Percentiles rank a stretch among this genome's conserved stretches.
phyloP scores from a whole-genome alignment of 1,284 basidiomycete species.

The Ganoderma resinaceum region DNA sequence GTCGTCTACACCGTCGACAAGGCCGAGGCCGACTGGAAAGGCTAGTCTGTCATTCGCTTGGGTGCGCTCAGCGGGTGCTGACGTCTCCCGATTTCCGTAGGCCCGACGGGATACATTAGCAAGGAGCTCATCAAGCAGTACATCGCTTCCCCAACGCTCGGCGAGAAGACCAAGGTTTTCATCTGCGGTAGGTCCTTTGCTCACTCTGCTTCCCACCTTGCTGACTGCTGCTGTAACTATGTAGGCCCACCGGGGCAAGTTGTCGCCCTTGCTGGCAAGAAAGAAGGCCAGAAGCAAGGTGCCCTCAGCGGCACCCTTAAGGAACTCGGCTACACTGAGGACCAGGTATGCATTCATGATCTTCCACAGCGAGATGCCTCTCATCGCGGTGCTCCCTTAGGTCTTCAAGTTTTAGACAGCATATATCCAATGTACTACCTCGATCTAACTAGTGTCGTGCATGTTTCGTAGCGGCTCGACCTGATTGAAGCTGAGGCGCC shows the following conservation, averaged over 20 bases:
- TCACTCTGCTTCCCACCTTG: neutral
- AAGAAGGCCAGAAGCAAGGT: conserved; percentile 85
- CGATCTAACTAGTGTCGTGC: neutral
- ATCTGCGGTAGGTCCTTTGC: conserved; percentile 71
- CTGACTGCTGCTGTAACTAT: neutral
- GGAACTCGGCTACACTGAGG: conserved; percentile 85
- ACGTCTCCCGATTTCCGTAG: conserved; percentile 36
- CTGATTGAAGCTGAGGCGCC: neutral
- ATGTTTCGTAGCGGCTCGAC: neutral
- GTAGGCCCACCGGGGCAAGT: conserved; percentile 89
- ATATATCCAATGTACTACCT: neutral
- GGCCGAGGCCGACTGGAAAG: conserved; percentile 74
- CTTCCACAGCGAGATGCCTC: neutral
- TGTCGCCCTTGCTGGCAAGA: conserved; percentile 79
- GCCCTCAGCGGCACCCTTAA: conserved; percentile 84
- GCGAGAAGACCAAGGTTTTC: conserved; percentile 88
- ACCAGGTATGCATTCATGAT: conserved; percentile 64
- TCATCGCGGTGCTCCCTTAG: conserved; percentile 38
- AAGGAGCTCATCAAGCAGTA: conserved; percentile 77
- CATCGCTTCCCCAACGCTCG: conserved; percentile 71
- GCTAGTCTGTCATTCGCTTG: conserved; percentile 43
- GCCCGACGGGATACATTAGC: conserved; percentile 76
- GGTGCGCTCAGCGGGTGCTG: neutral
- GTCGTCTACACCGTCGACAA: conserved; percentile 91
- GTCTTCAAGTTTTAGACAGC: conserved; percentile 61